Evolutionary conservation across 306 rosid species (phyloP).

Genomic region (Citrullus mucosospermus): DNA sequence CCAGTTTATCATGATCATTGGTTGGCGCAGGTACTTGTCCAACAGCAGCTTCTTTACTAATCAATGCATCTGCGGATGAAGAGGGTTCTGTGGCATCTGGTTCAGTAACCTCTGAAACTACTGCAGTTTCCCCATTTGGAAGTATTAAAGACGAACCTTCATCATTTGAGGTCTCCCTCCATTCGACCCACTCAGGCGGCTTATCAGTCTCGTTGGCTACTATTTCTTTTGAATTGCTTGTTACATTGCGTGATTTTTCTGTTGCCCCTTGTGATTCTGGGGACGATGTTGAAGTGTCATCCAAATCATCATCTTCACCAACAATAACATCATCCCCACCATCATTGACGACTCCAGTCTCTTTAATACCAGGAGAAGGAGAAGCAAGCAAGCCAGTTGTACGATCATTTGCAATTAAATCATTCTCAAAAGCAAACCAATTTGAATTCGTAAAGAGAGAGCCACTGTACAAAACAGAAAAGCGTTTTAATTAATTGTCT

Average conservation of each 20-base stretch:
- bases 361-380: conserved; percentile 59
- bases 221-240: conserved; percentile 11
- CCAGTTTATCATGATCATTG: conserved; percentile 12
- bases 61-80: conserved; percentile 25
- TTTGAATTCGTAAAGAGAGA: conserved; percentile 95
- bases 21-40: conserved; percentile 20
- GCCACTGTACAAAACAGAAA: conserved; percentile 43
- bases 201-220: conserved; percentile 50
- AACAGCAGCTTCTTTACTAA: conserved; percentile 7
- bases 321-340: conserved; percentile 34
- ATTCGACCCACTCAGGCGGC: conserved; percentile 95
- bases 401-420: conserved; percentile 46
- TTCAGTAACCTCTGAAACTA: conserved; percentile 20
- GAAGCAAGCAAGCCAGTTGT: conserved; percentile 58
- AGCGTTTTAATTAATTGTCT: neutral
- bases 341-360: conserved; percentile 20
- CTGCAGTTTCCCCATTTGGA: conserved; percentile 57
- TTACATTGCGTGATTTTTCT: conserved; percentile 13
- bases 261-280: conserved; percentile 38
- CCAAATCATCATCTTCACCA: conserved; percentile 73
- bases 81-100: conserved; percentile 32
- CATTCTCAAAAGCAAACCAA: conserved; percentile 97
- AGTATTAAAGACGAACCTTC: conserved; percentile 44
- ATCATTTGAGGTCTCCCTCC: conserved; percentile 89
- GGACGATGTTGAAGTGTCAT: conserved; percentile 70